These are phyloP conservation scores for Phoma sp. DNA, from an alignment of 2,329 filamentous ascomycete genomes.

Conservation along the genomic window DNA sequence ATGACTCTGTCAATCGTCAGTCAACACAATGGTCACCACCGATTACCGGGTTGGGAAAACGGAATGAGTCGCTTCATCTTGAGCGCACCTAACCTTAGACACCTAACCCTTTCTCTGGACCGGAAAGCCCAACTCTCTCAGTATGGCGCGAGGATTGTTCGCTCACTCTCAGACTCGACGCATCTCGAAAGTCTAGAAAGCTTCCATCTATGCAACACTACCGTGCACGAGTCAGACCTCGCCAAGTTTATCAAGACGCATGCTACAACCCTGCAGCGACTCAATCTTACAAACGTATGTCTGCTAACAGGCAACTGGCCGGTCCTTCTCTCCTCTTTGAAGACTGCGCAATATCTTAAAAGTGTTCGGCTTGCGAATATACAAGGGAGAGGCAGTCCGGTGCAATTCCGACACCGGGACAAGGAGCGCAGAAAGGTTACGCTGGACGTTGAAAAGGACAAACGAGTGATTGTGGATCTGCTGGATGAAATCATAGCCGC, in stretches of 20 bases:
- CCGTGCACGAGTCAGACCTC: conserved; percentile 25
- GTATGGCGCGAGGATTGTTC: conserved; percentile 28
- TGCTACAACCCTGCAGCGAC: conserved; percentile 17
- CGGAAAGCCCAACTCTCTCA: conserved; percentile 14
- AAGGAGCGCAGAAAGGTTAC: conserved; percentile 9
- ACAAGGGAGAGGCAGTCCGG: conserved; percentile 4
- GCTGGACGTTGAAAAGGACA: conserved; percentile 6
- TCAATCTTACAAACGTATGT: conserved; percentile 21
- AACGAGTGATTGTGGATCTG: conserved; percentile 11
- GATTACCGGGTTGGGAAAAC: conserved; percentile 32
- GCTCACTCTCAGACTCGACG: conserved; percentile 21
- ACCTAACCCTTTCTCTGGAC: conserved; percentile 32
- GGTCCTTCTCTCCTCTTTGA: conserved; percentile 18
- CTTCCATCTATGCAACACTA: conserved; percentile 27
- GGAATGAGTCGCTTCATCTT: conserved; percentile 29
- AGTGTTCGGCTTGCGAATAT: conserved; percentile 15
- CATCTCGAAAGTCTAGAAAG: conserved; percentile 18
- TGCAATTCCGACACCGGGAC: background rate
- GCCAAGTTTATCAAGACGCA: conserved; percentile 24
- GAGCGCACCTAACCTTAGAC: conserved; percentile 30
- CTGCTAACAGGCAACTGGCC: conserved; percentile 28
- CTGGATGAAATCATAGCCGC: conserved; percentile 22
- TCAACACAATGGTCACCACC: conserved; percentile 17
- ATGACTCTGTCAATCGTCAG: conserved; percentile 31
- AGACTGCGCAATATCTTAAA: conserved; percentile 4